phyloP scores from a whole-genome alignment of 2,329 filamentous ascomycete species.

The Monilinia aucupariae region DNA sequence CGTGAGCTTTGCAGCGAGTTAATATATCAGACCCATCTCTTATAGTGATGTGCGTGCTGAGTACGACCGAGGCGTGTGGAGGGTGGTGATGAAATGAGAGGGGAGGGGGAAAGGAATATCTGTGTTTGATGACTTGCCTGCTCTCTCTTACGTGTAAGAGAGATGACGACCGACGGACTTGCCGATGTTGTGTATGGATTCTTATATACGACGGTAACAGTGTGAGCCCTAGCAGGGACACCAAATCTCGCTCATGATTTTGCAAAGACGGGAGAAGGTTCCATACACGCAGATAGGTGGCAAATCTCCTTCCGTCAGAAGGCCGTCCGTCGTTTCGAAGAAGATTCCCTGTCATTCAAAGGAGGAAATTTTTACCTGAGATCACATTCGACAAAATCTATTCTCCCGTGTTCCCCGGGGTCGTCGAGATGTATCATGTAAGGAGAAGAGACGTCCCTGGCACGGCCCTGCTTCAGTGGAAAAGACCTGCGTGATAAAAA shows the following conservation, averaged over 20 bases:
- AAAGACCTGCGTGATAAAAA: not conserved
- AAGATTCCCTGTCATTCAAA: not conserved
- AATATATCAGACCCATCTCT: constrained; percentile 13
- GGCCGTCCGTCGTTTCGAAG: not conserved
- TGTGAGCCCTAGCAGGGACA: constrained; percentile 11
- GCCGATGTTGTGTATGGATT: constrained; percentile 13
- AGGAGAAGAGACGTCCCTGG: not conserved
- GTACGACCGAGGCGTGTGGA: not conserved
- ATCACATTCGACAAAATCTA: constrained; percentile 5
- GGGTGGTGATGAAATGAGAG: not conserved
- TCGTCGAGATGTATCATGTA: not conserved
- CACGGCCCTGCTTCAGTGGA: not conserved
- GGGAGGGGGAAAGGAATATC: not conserved
- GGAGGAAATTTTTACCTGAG: not conserved
- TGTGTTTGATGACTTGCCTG: constrained; percentile 7
- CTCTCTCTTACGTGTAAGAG: constrained; percentile 4
- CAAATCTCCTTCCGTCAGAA: constrained; percentile 1
- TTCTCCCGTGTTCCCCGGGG: not conserved
- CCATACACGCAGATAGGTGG: constrained; percentile 7
- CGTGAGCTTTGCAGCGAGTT: constrained; percentile 14
- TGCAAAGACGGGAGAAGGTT: not conserved
- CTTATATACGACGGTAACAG: constrained; percentile 13
- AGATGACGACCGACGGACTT: constrained; percentile 10
- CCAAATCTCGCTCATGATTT: constrained; percentile 9
- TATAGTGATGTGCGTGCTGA: constrained; percentile 3